Conservation (phyloP, 1,284 basidiomycete genomes). For the Cystobasidium pallidum region DNA sequence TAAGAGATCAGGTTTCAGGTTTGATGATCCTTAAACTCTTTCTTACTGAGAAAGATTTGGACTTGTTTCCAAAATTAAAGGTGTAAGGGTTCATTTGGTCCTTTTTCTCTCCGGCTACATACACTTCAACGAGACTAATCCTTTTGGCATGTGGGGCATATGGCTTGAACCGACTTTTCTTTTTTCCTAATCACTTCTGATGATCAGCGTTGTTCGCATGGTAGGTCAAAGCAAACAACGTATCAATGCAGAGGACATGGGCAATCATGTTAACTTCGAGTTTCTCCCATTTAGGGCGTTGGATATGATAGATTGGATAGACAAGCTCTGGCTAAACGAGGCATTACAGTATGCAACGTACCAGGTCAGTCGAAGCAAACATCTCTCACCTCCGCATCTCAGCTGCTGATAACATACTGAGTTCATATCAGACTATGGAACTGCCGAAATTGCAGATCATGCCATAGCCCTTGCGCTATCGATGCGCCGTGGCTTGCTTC, state of each 20-base stretch:
- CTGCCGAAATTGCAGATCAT: slow-evolving; percentile 45
- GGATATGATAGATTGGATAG: slow-evolving; percentile 50
- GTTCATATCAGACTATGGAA: slow-evolving; percentile 39
- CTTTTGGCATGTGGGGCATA: slow-evolving; percentile 2
- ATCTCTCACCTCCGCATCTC: neutral
- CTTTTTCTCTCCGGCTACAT: neutral
- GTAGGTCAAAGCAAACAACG: neutral
- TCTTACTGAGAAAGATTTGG: slow-evolving; percentile 44
- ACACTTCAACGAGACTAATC: too few relatives aligned
- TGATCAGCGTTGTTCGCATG: slow-evolving; percentile 24
- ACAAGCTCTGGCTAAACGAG: slow-evolving; percentile 40
- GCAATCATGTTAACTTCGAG: too few relatives aligned
- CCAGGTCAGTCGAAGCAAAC: slow-evolving; percentile 38
- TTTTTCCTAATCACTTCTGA: neutral
- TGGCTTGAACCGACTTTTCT: too few relatives aligned
- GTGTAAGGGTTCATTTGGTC: too few relatives aligned
- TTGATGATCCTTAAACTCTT: slow-evolving; percentile 44
- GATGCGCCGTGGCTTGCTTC: slow-evolving; percentile 41
- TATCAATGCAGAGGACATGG: neutral
- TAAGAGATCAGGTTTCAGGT: slow-evolving; percentile 41
- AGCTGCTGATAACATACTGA: neutral
- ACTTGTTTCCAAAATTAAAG: slow-evolving; percentile 48
- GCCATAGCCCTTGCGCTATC: slow-evolving; percentile 38
- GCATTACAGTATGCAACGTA: slow-evolving; percentile 48
- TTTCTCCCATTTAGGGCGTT: slow-evolving; percentile 40